Conservation (phyloP, 23 red algal genomes). For the Cyanidium caldarium region DNA sequence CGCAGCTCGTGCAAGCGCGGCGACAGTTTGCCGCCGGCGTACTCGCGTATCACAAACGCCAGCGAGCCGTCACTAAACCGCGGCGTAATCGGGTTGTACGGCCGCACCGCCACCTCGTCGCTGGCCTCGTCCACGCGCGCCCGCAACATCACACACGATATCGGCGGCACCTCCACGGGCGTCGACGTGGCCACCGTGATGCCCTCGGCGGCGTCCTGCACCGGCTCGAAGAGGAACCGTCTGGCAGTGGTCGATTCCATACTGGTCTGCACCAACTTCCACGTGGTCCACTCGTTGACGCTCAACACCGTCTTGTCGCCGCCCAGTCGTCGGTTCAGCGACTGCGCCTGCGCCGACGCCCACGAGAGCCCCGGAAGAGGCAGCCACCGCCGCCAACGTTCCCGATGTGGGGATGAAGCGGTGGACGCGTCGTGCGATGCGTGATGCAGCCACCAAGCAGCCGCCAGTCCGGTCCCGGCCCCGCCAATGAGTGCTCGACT, state of each 20-base stretch:
- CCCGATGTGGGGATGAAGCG: no score
- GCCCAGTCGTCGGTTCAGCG: not conserved
- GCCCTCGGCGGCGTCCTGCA: not conserved
- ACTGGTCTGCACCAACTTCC: not conserved
- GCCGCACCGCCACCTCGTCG: slow-evolving; percentile 1
- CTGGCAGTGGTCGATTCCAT: not conserved
- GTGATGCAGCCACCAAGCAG: no score
- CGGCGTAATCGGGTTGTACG: slow-evolving; percentile 13
- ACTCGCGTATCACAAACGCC: slow-evolving; percentile 11
- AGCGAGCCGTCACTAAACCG: slow-evolving; percentile 2
- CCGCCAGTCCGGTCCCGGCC: no score
- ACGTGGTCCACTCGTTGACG: not conserved
- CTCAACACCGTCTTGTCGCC: not conserved
- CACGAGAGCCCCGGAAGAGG: no score
- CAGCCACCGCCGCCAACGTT: no score
- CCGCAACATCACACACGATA: not conserved
- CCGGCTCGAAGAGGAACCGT: not conserved
- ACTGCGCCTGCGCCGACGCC: not conserved
- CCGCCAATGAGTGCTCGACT: no score
- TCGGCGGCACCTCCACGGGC: not conserved
- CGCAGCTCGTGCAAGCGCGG: not conserved
- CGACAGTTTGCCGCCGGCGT: slow-evolving; percentile 6
- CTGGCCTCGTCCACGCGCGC: not conserved
- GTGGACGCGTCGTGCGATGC: no score
- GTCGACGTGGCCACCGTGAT: slow-evolving; percentile 1